These are phyloP conservation scores for Torulaspora delbrueckii DNA, from an alignment of 805 yeast genomes.

Conservation along the genomic window DNA sequence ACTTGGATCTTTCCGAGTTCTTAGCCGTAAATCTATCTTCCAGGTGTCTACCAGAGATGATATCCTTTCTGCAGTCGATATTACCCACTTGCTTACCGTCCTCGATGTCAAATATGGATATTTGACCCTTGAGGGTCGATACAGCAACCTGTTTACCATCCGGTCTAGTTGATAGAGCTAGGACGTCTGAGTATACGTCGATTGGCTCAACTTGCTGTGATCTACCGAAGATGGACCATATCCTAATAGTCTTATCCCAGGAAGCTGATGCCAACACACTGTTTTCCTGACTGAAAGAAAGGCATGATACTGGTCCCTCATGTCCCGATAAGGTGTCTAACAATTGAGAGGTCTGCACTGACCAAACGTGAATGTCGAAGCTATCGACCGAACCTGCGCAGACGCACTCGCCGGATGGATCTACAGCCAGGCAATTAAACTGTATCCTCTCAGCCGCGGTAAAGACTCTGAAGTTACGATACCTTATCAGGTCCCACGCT, in stretches of 20 bases:
- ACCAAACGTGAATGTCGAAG: slow-evolving; percentile 92
- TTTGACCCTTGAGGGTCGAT: slow-evolving; percentile 81
- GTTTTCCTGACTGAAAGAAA: slow-evolving; percentile 79
- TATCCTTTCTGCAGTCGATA: slow-evolving; percentile 82
- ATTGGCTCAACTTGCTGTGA: slow-evolving; percentile 87
- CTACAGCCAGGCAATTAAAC: slow-evolving; percentile 85
- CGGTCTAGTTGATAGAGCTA: slow-evolving; percentile 79
- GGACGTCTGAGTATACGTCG: slow-evolving; percentile 76
- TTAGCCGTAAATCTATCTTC: slow-evolving; percentile 78
- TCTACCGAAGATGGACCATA: slow-evolving; percentile 90
- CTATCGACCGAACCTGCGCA: slow-evolving; percentile 91
- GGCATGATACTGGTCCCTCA: slow-evolving; percentile 88
- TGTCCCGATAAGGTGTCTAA: slow-evolving; percentile 88
- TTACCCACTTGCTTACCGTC: slow-evolving; percentile 73
- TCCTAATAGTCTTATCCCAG: slow-evolving; percentile 92
- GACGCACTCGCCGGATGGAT: slow-evolving; percentile 94
- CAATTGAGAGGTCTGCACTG: slow-evolving; percentile 91
- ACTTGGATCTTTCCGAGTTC: slow-evolving; percentile 78
- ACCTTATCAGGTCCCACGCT: slow-evolving; percentile 93
- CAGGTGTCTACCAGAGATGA: slow-evolving; percentile 76
- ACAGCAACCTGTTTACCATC: slow-evolving; percentile 91
- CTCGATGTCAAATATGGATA: slow-evolving; percentile 78
- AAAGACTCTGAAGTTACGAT: slow-evolving; percentile 89
- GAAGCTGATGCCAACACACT: slow-evolving; percentile 80
- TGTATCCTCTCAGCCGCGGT: slow-evolving; percentile 87